Percentiles rank a stretch among this genome's conserved stretches.
Conservation (phyloP, 2,329 filamentous ascomycete genomes). For the Neonectria magnoliae region DNA sequence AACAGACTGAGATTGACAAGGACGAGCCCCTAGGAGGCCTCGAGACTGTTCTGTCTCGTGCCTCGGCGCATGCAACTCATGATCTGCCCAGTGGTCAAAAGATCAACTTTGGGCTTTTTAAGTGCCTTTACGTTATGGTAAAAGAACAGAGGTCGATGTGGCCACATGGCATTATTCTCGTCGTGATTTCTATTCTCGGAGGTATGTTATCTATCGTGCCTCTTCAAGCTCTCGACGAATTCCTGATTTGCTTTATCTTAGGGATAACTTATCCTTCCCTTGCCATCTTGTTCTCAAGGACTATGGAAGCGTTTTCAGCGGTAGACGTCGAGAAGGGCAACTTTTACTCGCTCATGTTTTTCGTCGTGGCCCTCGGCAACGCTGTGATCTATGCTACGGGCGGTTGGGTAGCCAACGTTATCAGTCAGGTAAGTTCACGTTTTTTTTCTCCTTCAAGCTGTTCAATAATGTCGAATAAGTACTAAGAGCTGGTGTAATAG, state of each 20-base stretch:
- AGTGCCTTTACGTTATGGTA: constrained; percentile 44
- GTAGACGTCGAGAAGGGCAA: constrained; percentile 52
- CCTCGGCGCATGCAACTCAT: constrained; percentile 36
- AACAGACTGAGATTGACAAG: constrained; percentile 42
- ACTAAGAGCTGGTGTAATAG: constrained; percentile 22
- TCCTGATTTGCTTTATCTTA: constrained; percentile 18
- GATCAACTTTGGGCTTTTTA: constrained; percentile 40
- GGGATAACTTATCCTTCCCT: constrained; percentile 54
- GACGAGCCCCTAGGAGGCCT: constrained; percentile 50
- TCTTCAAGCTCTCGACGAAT: not conserved
- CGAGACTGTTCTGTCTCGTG: constrained; percentile 33
- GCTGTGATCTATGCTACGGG: constrained; percentile 54
- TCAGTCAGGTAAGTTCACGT: constrained; percentile 46
- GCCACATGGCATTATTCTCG: constrained; percentile 30
- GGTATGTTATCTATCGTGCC: constrained; percentile 31
- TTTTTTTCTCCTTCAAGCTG: not conserved
- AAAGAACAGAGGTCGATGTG: constrained; percentile 46
- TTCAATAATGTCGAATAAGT: not conserved
- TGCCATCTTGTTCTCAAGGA: constrained; percentile 52
- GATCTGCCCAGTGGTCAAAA: constrained; percentile 18
- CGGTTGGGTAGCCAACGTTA: constrained; percentile 50
- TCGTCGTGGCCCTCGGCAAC: constrained; percentile 60
- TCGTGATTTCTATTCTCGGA: constrained; percentile 41
- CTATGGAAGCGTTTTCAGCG: constrained; percentile 51
- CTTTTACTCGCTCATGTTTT: constrained; percentile 67